Evolutionary conservation across 495 filamentous ascomycete genomes (phyloP).

Genomic region (Penicillium lividum): DNA sequence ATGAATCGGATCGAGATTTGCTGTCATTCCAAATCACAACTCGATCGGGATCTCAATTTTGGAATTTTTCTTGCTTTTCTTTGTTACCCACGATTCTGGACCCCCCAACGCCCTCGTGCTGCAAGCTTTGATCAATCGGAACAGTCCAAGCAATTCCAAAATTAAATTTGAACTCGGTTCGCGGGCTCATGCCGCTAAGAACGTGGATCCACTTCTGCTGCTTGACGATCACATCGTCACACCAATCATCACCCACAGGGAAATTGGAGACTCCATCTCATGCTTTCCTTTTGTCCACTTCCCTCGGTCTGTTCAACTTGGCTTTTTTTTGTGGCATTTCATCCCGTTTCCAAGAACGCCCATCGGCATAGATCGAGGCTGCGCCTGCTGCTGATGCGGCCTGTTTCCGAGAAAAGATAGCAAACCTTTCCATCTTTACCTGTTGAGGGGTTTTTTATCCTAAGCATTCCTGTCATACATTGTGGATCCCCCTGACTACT

Average conservation of each 20-base stretch:
- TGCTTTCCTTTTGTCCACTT: constrained; percentile 3
- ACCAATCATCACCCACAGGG: constrained; percentile 25
- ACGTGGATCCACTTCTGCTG: constrained; percentile 19
- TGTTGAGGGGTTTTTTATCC: too few relatives aligned
- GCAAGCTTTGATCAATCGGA: constrained; percentile 13
- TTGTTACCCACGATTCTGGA: constrained; percentile 7
- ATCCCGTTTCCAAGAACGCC: neutral
- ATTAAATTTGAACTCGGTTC: constrained; percentile 23
- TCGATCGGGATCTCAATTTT: neutral
- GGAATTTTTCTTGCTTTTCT: constrained; percentile 4
- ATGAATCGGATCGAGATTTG: neutral
- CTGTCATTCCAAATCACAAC: neutral
- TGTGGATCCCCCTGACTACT: constrained; percentile 9
- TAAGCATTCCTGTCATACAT: constrained; percentile 13
- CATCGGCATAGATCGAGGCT: constrained; percentile 1
- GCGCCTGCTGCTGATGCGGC: constrained; percentile 6
- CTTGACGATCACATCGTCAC: constrained; percentile 29
- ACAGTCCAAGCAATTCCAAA: constrained; percentile 7
- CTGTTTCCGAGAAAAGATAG: constrained; percentile 5
- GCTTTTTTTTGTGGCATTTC: constrained; percentile 1
- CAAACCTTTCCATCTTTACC: neutral
- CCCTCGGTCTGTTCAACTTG: constrained; percentile 10
- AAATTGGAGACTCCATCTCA: constrained; percentile 23
- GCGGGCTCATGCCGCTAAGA: constrained; percentile 21
- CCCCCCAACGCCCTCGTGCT: constrained; percentile 2